Percentiles rank a stretch among this genome's conserved stretches.
Evolutionary conservation across 371 early-diverging fungal species (phyloP).

Genomic region (Mucor sp.): DNA sequence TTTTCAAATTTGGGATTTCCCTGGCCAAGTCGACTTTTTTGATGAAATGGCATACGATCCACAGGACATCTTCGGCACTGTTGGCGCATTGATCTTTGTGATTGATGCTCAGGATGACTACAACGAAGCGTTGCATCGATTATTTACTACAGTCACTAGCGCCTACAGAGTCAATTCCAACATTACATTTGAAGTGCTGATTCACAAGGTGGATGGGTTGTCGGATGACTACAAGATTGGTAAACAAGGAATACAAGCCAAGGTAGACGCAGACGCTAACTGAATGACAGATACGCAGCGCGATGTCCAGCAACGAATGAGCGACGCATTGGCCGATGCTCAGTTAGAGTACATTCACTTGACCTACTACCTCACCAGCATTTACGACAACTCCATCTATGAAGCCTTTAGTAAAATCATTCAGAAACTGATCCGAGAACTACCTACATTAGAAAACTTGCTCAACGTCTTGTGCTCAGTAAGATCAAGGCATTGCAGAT

Average conservation of each 20-base stretch:
- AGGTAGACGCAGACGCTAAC: not conserved
- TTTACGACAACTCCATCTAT: conserved; percentile 93
- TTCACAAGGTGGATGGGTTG: conserved; percentile 96
- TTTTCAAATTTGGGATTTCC: conserved; percentile 94
- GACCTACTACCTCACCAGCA: conserved; percentile 88
- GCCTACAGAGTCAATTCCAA: conserved; percentile 82
- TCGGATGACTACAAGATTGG: conserved; percentile 93
- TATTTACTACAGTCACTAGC: conserved; percentile 75
- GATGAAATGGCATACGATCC: conserved; percentile 72
- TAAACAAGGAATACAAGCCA: conserved; percentile 16
- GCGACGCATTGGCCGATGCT: conserved; percentile 84
- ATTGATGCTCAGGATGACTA: conserved; percentile 96
- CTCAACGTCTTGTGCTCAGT: conserved; percentile 92
- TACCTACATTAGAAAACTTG: conserved; percentile 89
- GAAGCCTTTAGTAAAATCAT: conserved; percentile 96
- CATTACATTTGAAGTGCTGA: conserved; percentile 90
- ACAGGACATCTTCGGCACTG: conserved; percentile 74
- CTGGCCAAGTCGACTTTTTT: conserved; percentile 87
- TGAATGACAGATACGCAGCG: conserved; percentile 78
- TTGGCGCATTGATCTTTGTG: conserved; percentile 88
- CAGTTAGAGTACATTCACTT: conserved; percentile 80
- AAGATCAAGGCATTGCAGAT: no score
- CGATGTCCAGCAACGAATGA: conserved; percentile 88
- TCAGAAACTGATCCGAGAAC: conserved; percentile 87
- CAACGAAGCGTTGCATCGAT: conserved; percentile 73